phyloP scores from a whole-genome alignment of 148 eudicot species.

The Limonium bicolor region DNA sequence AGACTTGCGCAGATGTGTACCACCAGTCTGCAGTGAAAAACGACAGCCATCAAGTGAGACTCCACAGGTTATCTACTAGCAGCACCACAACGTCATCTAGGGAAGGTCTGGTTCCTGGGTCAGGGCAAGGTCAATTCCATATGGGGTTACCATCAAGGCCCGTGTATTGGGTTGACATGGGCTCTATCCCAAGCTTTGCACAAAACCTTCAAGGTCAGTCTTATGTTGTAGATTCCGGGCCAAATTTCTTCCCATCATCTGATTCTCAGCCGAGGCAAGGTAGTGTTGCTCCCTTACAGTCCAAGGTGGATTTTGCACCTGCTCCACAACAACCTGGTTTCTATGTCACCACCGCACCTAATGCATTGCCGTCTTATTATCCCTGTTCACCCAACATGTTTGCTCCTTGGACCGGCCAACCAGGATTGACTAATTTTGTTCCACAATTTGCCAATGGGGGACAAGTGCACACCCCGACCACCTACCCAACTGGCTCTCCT shows the following conservation, averaged over 20 bases:
- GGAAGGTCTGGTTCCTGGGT: too few species aligned
- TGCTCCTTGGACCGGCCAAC: conserved; percentile 12
- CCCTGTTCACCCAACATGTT: conserved; percentile 10
- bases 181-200: conserved; percentile 14
- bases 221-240: conserved; percentile 20
- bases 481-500: conserved; percentile 12
- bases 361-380: conserved; percentile 5
- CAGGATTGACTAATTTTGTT: conserved; percentile 7
- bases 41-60: conserved; percentile 10
- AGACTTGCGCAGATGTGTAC: conserved; percentile 7
- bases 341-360: conserved; percentile 11
- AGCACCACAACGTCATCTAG: conserved; percentile 7
- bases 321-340: conserved; percentile 20
- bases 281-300: conserved; percentile 26
- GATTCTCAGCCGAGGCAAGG: conserved; percentile 22
- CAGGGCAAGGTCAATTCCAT: conserved; percentile 2
- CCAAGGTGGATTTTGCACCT: conserved; percentile 9
- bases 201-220: conserved; percentile 20
- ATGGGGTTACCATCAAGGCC: too few species aligned
- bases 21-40: conserved; percentile 7
- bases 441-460: conserved; percentile 17
- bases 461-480: conserved; percentile 15
- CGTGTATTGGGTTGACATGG: conserved; percentile 27
- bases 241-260: conserved; percentile 6
- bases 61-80: background rate